Evolutionary conservation across 2,329 filamentous ascomycete genomes (phyloP).

Genomic region (Colletotrichum sp.): DNA sequence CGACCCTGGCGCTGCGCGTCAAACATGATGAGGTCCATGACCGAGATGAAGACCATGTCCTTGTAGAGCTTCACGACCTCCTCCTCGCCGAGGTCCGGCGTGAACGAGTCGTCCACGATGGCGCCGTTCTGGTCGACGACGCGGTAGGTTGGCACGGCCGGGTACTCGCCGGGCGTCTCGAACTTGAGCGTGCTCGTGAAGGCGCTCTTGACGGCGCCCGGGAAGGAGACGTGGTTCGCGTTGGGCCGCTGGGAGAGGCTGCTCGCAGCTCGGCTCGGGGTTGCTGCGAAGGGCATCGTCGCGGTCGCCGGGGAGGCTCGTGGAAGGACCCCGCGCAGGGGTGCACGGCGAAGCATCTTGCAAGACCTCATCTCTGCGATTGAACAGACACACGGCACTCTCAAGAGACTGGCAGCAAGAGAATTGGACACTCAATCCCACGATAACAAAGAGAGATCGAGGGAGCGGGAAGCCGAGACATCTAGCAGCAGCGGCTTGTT

Average conservation of each 20-base stretch:
- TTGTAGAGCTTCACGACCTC: slow-evolving; percentile 64
- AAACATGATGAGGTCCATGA: slow-evolving; percentile 98
- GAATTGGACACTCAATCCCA: not conserved
- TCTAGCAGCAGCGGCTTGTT: not conserved
- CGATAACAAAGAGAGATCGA: not conserved
- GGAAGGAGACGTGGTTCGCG: slow-evolving; percentile 72
- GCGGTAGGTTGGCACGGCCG: slow-evolving; percentile 88
- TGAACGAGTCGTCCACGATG: slow-evolving; percentile 76
- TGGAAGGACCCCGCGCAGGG: slow-evolving; percentile 30
- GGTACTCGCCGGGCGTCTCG: slow-evolving; percentile 71
- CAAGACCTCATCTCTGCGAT: slow-evolving; percentile 8
- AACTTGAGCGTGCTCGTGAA: slow-evolving; percentile 86
- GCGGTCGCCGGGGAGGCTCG: slow-evolving; percentile 10
- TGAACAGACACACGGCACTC: not conserved
- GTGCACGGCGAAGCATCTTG: slow-evolving; percentile 32
- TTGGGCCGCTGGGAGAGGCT: slow-evolving; percentile 62
- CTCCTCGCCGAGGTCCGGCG: slow-evolving; percentile 71
- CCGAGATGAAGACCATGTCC: slow-evolving; percentile 71
- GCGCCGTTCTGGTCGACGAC: slow-evolving; percentile 88
- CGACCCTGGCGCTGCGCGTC: slow-evolving; percentile 96
- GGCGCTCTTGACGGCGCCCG: slow-evolving; percentile 92
- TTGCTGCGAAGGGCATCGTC: slow-evolving; percentile 20
- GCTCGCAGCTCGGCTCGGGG: slow-evolving; percentile 43
- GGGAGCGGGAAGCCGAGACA: slow-evolving; percentile 6
- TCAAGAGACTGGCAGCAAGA: not conserved